Conservation (phyloP, 1,139 yeast genomes). For the Meyerozyma athensensis region DNA sequence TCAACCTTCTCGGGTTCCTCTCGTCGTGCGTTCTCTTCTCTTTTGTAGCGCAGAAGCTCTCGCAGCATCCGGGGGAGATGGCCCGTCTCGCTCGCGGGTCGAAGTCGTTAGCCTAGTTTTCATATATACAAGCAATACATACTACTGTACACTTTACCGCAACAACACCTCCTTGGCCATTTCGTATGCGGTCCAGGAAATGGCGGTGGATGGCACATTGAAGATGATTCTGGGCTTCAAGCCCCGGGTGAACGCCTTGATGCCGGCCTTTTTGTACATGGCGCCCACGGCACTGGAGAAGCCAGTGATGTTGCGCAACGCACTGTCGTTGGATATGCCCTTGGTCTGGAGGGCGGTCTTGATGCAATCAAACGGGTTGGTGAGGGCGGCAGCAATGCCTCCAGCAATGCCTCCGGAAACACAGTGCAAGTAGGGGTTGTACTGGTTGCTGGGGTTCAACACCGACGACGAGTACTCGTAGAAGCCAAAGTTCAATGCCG, state of each 20-base stretch:
- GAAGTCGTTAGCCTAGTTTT: neutral
- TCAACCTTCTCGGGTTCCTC: slow-evolving; percentile 72
- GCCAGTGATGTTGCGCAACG: slow-evolving; percentile 60
- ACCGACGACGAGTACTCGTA: slow-evolving; percentile 79
- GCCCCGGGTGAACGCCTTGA: slow-evolving; percentile 74
- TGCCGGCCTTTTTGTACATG: slow-evolving; percentile 63
- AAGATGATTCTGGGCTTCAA: slow-evolving; percentile 87
- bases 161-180: slow-evolving; percentile 79
- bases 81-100: slow-evolving; percentile 25
- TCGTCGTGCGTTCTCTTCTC: slow-evolving; percentile 80
- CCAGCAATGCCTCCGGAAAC: slow-evolving; percentile 94
- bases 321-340: slow-evolving; percentile 48
- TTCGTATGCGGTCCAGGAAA: slow-evolving; percentile 97
- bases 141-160: slow-evolving; percentile 12
- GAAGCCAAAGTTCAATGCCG: slow-evolving; percentile 90
- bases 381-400: slow-evolving; percentile 92
- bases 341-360: slow-evolving; percentile 87
- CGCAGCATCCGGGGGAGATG: slow-evolving; percentile 35
- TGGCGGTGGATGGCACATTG: slow-evolving; percentile 95
- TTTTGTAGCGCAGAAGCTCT: slow-evolving; percentile 66
- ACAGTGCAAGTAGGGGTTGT: slow-evolving; percentile 91
- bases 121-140: slow-evolving; percentile 9
- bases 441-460: slow-evolving; percentile 70
- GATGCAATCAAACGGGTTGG: slow-evolving; percentile 93
- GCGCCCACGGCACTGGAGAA: slow-evolving; percentile 68